These are phyloP conservation scores for Colletotrichum sp. DNA, from an alignment of 2,329 filamentous ascomycete genomes.

Conservation along the genomic window DNA sequence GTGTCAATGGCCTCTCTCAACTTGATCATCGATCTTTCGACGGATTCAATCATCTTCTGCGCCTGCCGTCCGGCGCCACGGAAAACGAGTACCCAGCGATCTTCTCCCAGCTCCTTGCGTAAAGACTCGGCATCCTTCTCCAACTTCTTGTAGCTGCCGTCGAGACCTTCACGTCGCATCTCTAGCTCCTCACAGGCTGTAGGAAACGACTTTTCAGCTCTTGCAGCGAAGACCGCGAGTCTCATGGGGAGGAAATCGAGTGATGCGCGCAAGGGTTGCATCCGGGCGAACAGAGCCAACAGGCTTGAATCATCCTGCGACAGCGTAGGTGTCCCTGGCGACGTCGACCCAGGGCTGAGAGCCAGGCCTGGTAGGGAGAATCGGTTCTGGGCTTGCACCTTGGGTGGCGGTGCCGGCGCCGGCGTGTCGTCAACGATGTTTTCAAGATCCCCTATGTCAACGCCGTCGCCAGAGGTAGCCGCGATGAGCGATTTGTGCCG, in stretches of 20 bases:
- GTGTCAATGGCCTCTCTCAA: slow-evolving; percentile 80
- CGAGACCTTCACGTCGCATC: slow-evolving; percentile 74
- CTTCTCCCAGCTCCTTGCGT: slow-evolving; percentile 89
- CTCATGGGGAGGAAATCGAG: slow-evolving; percentile 97
- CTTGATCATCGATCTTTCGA: slow-evolving; percentile 85
- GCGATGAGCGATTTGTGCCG: slow-evolving; percentile 80
- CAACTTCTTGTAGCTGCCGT: slow-evolving; percentile 86
- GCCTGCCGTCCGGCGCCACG: slow-evolving; percentile 90
- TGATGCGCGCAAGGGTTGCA: slow-evolving; percentile 92
- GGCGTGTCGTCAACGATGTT: slow-evolving; percentile 92
- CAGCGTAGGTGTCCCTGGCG: slow-evolving; percentile 61
- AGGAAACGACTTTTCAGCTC: slow-evolving; percentile 81
- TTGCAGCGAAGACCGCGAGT: slow-evolving; percentile 81
- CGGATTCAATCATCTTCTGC: slow-evolving; percentile 95
- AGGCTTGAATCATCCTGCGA: slow-evolving; percentile 86
- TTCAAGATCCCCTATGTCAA: slow-evolving; percentile 87
- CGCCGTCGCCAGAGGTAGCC: slow-evolving; percentile 63
- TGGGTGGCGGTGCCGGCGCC: slow-evolving; percentile 60
- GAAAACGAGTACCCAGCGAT: slow-evolving; percentile 96
- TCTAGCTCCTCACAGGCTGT: slow-evolving; percentile 90
- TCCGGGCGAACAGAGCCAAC: slow-evolving; percentile 88
- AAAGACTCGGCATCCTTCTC: slow-evolving; percentile 90
- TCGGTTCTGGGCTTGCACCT: slow-evolving; percentile 63
- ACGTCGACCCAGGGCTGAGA: slow-evolving; percentile 58
- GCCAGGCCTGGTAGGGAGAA: slow-evolving; percentile 73